Conservation (phyloP, 1,284 basidiomycete species). For the Macrocybe sp. region DNA sequence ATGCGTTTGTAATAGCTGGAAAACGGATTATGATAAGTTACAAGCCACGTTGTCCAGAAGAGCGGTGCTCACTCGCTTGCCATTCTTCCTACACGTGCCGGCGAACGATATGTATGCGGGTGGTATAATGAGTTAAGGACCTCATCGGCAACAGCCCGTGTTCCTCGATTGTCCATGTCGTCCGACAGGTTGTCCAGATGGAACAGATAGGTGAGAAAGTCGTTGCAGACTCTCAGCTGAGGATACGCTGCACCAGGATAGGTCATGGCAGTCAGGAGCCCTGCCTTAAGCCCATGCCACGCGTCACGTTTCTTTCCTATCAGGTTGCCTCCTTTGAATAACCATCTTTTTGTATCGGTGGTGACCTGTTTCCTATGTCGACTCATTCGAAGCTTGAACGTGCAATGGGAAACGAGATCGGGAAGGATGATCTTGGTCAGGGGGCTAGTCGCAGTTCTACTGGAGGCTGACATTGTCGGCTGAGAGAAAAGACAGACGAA, state of each 20-base stretch:
- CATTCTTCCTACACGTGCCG: constrained; percentile 42
- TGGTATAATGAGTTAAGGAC: constrained; percentile 54
- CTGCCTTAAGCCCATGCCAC: constrained; percentile 60
- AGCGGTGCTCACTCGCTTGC: constrained; percentile 43
- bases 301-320: constrained; percentile 43
- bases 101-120: constrained; percentile 34
- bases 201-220: constrained; percentile 57
- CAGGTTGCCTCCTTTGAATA: constrained; percentile 58
- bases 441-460: constrained; percentile 13
- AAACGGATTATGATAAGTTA: constrained; percentile 4
- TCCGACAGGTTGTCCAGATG: constrained; percentile 60
- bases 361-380: constrained; percentile 53
- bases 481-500: constrained; percentile 5
- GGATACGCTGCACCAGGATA: constrained; percentile 49
- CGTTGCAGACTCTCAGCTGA: constrained; percentile 51
- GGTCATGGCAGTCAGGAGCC: constrained; percentile 53
- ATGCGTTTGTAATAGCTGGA: constrained; percentile 47
- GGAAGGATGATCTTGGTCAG: constrained; percentile 49
- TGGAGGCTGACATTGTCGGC: constrained; percentile 16
- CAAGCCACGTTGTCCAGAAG: constrained; percentile 11
- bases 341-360: constrained; percentile 59
- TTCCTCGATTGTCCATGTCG: constrained; percentile 52
- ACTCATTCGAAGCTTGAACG: constrained; percentile 48
- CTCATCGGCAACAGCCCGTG: constrained; percentile 40
- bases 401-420: constrained; percentile 65